These are phyloP conservation scores for Pichia sp. DNA, from an alignment of 1,139 yeast genomes.

Conservation along the genomic window DNA sequence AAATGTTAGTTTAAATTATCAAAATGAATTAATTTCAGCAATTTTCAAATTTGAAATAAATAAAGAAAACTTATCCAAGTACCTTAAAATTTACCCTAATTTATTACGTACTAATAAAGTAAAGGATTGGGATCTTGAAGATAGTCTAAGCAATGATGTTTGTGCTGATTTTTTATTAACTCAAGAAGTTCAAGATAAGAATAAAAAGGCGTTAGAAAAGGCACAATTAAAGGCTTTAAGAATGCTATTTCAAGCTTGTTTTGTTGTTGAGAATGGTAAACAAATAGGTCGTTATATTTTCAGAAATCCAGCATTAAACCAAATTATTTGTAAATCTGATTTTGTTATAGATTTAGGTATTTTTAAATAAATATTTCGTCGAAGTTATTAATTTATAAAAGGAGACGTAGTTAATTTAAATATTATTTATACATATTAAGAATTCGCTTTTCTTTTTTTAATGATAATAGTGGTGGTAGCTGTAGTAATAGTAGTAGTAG, in stretches of 20 bases:
- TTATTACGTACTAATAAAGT: constrained; percentile 15
- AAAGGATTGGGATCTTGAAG: constrained; percentile 29
- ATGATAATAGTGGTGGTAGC: neutral
- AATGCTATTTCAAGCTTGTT: constrained; percentile 33
- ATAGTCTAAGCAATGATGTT: constrained; percentile 30
- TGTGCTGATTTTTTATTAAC: constrained; percentile 55
- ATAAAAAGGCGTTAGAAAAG: constrained; percentile 28
- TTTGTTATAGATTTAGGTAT: constrained; percentile 23
- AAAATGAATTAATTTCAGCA: constrained; percentile 20
- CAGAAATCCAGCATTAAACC: constrained; percentile 29
- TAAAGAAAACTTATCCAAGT: constrained; percentile 15
- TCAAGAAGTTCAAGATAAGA: constrained; percentile 40
- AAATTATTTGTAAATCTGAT: constrained; percentile 21
- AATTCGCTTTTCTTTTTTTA: neutral
- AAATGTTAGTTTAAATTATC: constrained; percentile 16
- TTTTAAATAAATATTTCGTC: neutral
- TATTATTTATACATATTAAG: neutral
- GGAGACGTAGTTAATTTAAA: neutral
- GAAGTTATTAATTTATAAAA: neutral
- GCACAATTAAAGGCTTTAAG: constrained; percentile 33
- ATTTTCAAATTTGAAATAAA: constrained; percentile 31
- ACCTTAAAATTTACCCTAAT: constrained; percentile 13
- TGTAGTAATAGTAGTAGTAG: too few relatives aligned
- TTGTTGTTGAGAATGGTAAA: constrained; percentile 30
- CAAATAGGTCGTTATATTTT: constrained; percentile 33